Evolutionary conservation across 176 grass and related monocot genomes (phyloP).

Genomic region (Triticum urartu): DNA sequence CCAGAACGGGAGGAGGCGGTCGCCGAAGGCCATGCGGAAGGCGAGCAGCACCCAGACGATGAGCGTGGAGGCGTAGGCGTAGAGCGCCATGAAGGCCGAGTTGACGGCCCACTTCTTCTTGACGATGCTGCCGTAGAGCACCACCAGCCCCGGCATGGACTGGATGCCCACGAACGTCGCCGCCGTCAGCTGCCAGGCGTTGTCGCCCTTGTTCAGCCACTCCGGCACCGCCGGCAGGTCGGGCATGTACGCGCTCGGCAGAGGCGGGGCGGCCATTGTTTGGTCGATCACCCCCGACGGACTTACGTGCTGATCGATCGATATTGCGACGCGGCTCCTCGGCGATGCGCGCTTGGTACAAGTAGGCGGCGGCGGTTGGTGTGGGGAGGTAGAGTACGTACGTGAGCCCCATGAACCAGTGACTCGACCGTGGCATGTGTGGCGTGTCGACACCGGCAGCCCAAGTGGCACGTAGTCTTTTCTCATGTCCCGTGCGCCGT

Average conservation of each 20-base stretch:
- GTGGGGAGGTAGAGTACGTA: not conserved
- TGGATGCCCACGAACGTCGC: conserved; percentile 71
- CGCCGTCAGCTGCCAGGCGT: conserved; percentile 69
- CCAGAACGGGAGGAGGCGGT: conserved; percentile 72
- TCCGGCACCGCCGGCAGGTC: conserved; percentile 33
- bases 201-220: conserved; percentile 91
- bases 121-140: conserved; percentile 78
- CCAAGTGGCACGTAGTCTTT: not conserved
- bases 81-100: conserved; percentile 83
- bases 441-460: not conserved
- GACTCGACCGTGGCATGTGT: not conserved
- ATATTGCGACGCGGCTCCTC: conserved; percentile 21
- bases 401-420: conserved; percentile 10
- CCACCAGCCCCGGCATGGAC: conserved; percentile 66
- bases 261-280: conserved; percentile 25
- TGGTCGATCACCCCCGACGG: not conserved
- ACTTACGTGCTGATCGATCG: not conserved
- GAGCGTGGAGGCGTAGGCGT: conserved; percentile 72
- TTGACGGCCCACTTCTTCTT: conserved; percentile 88
- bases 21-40: conserved; percentile 79
- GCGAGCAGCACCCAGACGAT: conserved; percentile 76
- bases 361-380: conserved; percentile 6
- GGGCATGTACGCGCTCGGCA: conserved; percentile 38
- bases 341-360: not conserved
- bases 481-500: not conserved